These are phyloP conservation scores for Biancaea sappan DNA, from an alignment of 306 rosid species.

Conservation along the genomic window DNA sequence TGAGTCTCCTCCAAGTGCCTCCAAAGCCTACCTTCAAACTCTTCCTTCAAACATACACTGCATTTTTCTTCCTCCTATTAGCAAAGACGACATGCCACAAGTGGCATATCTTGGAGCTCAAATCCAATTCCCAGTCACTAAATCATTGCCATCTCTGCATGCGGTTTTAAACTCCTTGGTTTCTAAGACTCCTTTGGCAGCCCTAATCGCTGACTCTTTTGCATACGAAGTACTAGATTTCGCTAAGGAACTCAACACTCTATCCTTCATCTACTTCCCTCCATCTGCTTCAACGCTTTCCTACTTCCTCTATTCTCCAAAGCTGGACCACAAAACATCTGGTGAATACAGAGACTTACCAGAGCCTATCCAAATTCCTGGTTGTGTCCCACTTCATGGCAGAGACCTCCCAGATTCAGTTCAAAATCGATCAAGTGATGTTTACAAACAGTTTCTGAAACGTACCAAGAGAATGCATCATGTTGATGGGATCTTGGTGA, in stretches of 20 bases:
- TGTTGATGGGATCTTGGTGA: conserved; percentile 25
- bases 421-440: conserved; percentile 8
- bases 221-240: conserved; percentile 28
- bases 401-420: not conserved
- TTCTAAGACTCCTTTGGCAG: too few species aligned
- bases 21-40: too few species aligned
- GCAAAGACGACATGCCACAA: conserved; percentile 5
- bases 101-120: too few species aligned
- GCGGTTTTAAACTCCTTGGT: too few species aligned
- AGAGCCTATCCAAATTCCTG: too few species aligned
- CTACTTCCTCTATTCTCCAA: not conserved
- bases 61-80: conserved; percentile 38
- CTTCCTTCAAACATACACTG: too few species aligned
- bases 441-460: not conserved
- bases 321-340: too few species aligned
- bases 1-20: too few species aligned
- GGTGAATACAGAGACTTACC: too few species aligned
- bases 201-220: conserved; percentile 11
- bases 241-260: conserved; percentile 37
- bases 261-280: conserved; percentile 37
- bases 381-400: too few species aligned
- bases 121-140: too few species aligned
- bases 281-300: conserved; percentile 30
- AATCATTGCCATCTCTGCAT: too few species aligned
- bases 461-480: not conserved